Base-by-base conservation (phyloP, 768 basidiomycete genomes). In the Trametes cubensis region DNA sequence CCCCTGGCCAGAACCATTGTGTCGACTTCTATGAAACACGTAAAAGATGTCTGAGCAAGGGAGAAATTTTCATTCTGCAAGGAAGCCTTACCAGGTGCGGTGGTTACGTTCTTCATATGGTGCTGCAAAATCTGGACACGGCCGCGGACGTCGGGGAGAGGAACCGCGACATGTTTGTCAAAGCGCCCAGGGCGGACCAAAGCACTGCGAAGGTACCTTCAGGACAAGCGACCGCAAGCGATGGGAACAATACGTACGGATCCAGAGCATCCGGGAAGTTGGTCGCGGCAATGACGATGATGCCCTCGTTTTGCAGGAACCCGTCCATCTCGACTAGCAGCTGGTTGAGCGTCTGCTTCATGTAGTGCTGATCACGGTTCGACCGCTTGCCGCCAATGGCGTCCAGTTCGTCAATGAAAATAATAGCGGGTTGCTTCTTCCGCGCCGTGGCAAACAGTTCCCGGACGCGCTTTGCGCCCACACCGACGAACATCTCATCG, bases 251-350 rank as follows among this genome's bases (percentile, higher is more conserved):
- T 44, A 80, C 88, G 72, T 64, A 93, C 92, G 85, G 87, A 73
- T 99, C 97, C 63, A 99, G 80, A 55, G 89, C 89, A 70, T 98
- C 87, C 1, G 96, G 96, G 75, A 98, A 97, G 75, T 99, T 99
- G 54, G 97, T 99, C n/a, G 90, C 93, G 34, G 92, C 95, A 60
- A 98, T 93, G 63, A 98, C 91, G 61, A 98, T 94, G 66, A 99
- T 86, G 26, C 95, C 96, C 74, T 98, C 94, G 28, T 82, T 85
- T 72, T 95, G 92, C 72, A 89, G 80, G 80, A 99, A 99, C 2
- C 97, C 97, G 70, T 99, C 97, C 84, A 98, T 89, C 74, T 99
- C 97, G 42, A 95, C 93, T 53, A 99, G 82, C 17, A 99, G 83
- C 75, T 98, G 96, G 70, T 99, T 99, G 48, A 99, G 81, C 0